Conservation (phyloP, 352 stramenopile species). For the Pythium guiyangense region DNA sequence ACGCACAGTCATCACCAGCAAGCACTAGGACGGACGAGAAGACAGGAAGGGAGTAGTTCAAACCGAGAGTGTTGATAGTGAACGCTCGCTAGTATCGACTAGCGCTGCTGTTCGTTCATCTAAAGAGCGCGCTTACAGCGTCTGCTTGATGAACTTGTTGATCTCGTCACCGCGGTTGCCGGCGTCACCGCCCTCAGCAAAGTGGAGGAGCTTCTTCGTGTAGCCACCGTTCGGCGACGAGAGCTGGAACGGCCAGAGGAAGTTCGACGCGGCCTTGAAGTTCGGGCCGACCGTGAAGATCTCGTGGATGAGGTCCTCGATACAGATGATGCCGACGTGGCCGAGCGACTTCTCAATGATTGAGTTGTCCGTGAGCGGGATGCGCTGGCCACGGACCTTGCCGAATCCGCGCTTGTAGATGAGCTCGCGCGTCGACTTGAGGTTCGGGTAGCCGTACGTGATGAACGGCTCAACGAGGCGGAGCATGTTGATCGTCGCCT, state of each 20-base stretch:
- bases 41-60: too few species aligned
- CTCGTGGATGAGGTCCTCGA: constrained; percentile 99
- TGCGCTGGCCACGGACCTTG: constrained; percentile 97
- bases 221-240: constrained; percentile 95
- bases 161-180: constrained; percentile 92
- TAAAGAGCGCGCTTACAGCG: constrained; percentile 85
- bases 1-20: too few species aligned
- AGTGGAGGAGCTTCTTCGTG: constrained; percentile 94
- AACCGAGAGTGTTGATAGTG: constrained; percentile 13
- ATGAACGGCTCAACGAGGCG: constrained; percentile 98
- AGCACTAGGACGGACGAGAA: too few species aligned
- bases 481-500: constrained; percentile 99
- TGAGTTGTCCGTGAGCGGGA: constrained; percentile 96
- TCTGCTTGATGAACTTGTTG: constrained; percentile 94
- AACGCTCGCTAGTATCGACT: constrained; percentile 2
- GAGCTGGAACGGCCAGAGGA: constrained; percentile 99
- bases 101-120: not conserved
- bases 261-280: constrained; percentile 99
- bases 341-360: constrained; percentile 96
- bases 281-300: constrained; percentile 98
- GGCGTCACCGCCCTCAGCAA: constrained; percentile 90
- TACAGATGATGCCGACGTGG: constrained; percentile 96
- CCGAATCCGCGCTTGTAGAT: constrained; percentile 99
- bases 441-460: constrained; percentile 97
- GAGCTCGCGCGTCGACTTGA: constrained; percentile 96